Evolutionary conservation across 306 rosid genomes (phyloP).

Genomic region (Biancaea sappan): DNA sequence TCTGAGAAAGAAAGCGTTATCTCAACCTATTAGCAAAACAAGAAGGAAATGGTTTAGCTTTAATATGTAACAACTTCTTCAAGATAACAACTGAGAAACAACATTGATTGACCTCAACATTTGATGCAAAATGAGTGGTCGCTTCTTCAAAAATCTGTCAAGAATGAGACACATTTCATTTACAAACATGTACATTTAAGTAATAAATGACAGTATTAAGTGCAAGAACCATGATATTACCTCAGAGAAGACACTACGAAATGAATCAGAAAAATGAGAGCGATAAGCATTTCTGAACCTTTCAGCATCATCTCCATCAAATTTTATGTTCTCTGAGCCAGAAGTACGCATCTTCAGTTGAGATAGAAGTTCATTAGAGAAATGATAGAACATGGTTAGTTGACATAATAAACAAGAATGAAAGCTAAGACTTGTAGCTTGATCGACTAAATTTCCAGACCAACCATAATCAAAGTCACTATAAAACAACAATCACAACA

Average conservation of each 20-base stretch:
- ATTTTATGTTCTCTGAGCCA: slow-evolving; percentile 55
- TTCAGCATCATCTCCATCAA: slow-evolving; percentile 50
- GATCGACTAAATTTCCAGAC: slow-evolving; percentile 19
- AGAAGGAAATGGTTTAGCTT: slow-evolving; percentile 28
- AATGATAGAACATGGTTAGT: slow-evolving; percentile 25
- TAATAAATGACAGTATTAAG: not conserved
- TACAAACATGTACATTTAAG: not conserved
- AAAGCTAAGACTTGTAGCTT: slow-evolving; percentile 21
- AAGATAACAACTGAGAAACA: slow-evolving; percentile 27
- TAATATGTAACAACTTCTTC: slow-evolving; percentile 24
- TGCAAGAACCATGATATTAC: slow-evolving; percentile 42
- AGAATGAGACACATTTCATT: slow-evolving; percentile 28
- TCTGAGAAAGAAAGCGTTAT: slow-evolving; percentile 74
- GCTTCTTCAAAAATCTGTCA: slow-evolving; percentile 87
- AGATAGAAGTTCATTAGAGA: slow-evolving; percentile 32
- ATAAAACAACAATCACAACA: not conserved
- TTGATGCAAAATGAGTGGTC: slow-evolving; percentile 56
- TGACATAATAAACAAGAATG: slow-evolving; percentile 18
- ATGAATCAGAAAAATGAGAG: slow-evolving; percentile 83
- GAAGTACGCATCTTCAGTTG: slow-evolving; percentile 47
- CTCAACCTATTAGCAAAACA: slow-evolving; percentile 62
- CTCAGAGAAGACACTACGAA: slow-evolving; percentile 90
- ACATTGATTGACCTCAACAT: slow-evolving; percentile 67
- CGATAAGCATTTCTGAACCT: slow-evolving; percentile 62
- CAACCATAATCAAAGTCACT: not conserved